These are phyloP conservation scores for Pseudoperonospora humuli DNA, from an alignment of 352 stramenopile species.

Conservation along the genomic window DNA sequence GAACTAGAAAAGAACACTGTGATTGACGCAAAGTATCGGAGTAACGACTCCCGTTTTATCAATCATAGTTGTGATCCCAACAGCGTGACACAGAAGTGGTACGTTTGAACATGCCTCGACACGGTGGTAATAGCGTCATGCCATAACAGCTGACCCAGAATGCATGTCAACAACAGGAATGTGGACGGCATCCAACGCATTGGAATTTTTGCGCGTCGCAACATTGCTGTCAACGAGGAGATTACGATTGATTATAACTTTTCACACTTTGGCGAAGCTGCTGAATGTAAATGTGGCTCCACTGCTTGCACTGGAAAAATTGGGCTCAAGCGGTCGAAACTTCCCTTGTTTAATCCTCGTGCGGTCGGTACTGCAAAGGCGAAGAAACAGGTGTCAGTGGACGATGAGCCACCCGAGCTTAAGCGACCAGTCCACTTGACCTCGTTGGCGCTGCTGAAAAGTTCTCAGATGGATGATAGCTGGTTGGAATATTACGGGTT, in stretches of 20 bases:
- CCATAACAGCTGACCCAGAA: neutral
- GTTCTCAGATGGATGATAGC: constrained; percentile 51
- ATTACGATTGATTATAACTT: constrained; percentile 86
- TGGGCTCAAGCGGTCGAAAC: constrained; percentile 56
- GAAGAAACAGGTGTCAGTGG: constrained; percentile 19
- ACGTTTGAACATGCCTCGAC: neutral
- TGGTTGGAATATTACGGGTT: constrained; percentile 62
- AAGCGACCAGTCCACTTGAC: constrained; percentile 55
- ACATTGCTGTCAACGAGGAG: constrained; percentile 50
- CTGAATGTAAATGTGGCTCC: constrained; percentile 71
- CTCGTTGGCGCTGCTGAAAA: constrained; percentile 72
- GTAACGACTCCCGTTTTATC: constrained; percentile 93
- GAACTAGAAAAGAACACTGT: constrained; percentile 80
- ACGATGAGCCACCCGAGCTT: constrained; percentile 39
- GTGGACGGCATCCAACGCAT: constrained; percentile 66
- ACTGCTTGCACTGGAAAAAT: constrained; percentile 68
- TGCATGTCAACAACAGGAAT: constrained; percentile 31
- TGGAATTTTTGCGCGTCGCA: constrained; percentile 65
- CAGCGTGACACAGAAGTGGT: constrained; percentile 91
- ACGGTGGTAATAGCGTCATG: neutral
- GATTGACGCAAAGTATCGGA: constrained; percentile 83
- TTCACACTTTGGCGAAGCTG: constrained; percentile 69
- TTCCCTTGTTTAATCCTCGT: constrained; percentile 18
- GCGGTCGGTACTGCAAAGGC: constrained; percentile 10
- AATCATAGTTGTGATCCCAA: constrained; percentile 95